Base-by-base conservation (phyloP, 176 grass and related monocot genomes). In the Juncus inflexus region DNA sequence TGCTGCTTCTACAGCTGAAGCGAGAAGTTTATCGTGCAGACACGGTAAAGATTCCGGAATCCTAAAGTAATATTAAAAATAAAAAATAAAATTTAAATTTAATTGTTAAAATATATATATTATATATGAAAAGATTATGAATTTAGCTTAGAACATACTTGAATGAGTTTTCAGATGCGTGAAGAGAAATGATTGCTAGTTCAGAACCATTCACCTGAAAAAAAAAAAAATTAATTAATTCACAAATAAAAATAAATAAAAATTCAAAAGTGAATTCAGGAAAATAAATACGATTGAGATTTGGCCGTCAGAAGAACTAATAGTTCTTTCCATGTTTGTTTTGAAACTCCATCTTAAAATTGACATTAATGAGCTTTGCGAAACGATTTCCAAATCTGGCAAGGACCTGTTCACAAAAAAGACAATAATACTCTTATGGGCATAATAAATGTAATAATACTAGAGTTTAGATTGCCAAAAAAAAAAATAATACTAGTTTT, bases 281-380 rank as follows among this genome's bases (percentile, higher is more conserved):
- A 28, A 28, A 28, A 28, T 28, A 56, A 71, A 58, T 73, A 91
- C 92, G 84, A 96, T 40, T 77, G 84, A 70, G 79, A 96, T 84
- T 73, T 83, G 82, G 58, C 87, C 87, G 63, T 91, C 87, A 70
- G 79, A 81, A 41, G 82, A 83, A 75, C 87, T 86, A 38, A 83
- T 89, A 55, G 87, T 81, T 78, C 83, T 96, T 50, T 89, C 84
- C 92, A 91, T 91, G 82, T 84, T 90, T 62, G 87, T 86, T 76
- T 91, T 96, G 79, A 91, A 96, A 76, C 84, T 96, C 87, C 92
- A 96, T 70, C 87, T 83, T 77, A 91, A 85, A 66, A 86, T 71
- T 4, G 85, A 83, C 92, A 96, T 96, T 67, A 96, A 89, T 15
- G 87, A 86, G 63, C 50, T 81, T 72, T 91, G 82, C 42, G 64